Conservation (phyloP, 257 asterid species). For the Thymus mandschuricus region DNA sequence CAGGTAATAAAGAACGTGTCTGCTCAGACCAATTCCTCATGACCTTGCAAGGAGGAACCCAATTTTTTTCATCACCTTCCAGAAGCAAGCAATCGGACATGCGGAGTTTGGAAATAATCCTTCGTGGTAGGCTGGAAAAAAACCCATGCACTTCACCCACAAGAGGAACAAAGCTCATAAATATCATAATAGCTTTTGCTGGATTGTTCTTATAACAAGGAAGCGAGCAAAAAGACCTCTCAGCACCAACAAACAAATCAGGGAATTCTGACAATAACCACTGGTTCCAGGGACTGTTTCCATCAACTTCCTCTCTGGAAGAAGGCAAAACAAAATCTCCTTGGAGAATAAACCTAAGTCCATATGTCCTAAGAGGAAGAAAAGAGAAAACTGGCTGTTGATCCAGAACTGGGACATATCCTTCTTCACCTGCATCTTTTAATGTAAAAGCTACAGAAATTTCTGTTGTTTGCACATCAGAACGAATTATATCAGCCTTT, state of each 20-base stretch:
- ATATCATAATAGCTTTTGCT: conserved; percentile 79
- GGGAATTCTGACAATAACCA: conserved; percentile 92
- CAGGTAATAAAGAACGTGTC: conserved; percentile 68
- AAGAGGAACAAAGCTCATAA: conserved; percentile 89
- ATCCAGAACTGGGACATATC: conserved; percentile 60
- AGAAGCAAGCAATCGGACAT: conserved; percentile 76
- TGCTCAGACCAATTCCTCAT: conserved; percentile 87
- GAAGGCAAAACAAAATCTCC: conserved; percentile 98
- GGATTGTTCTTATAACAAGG: conserved; percentile 70
- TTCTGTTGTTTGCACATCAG: conserved; percentile 72
- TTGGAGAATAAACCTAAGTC: conserved; percentile 91
- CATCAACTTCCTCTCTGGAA: conserved; percentile 98
- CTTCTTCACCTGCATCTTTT: conserved; percentile 58
- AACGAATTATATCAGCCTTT: conserved; percentile 57
- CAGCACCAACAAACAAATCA: conserved; percentile 75
- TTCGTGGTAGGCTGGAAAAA: conserved; percentile 79
- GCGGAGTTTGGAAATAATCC: conserved; percentile 80
- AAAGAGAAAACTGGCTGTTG: conserved; percentile 97
- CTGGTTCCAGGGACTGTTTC: conserved; percentile 95
- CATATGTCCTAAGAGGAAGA: conserved; percentile 97
- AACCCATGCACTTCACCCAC: conserved; percentile 94
- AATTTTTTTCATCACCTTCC: conserved; percentile 59
- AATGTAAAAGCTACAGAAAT: conserved; percentile 87
- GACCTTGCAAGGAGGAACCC: conserved; percentile 95
- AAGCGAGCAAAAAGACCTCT: conserved; percentile 75